Conservation (phyloP, 1,284 basidiomycete species). For the Ustilago cynodontis region DNA sequence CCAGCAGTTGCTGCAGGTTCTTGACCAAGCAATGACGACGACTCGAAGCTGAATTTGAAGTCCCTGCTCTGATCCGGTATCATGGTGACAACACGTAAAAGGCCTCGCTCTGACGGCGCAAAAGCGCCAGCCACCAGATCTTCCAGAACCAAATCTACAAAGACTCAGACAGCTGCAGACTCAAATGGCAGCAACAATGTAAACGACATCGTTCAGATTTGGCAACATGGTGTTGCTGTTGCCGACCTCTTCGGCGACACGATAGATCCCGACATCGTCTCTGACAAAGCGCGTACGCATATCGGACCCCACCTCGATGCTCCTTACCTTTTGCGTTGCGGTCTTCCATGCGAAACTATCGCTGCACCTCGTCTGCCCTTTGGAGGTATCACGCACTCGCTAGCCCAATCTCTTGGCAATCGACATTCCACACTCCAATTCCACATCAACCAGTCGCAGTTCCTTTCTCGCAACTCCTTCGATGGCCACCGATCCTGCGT, state of each 20-base stretch:
- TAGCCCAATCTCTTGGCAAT: constrained; percentile 7
- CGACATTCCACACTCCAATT: constrained; percentile 5
- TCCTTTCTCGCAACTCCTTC: not conserved
- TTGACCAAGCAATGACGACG: not conserved
- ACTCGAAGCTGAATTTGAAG: not conserved
- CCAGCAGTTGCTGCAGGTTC: not conserved
- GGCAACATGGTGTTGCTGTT: constrained; percentile 12
- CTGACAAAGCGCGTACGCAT: not conserved
- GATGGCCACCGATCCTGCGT: constrained; percentile 33
- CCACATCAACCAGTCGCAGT: constrained; percentile 4
- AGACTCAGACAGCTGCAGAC: not conserved
- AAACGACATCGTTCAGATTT: constrained; percentile 8
- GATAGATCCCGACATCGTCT: not conserved
- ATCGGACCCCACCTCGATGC: not conserved
- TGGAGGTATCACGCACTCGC: not conserved
- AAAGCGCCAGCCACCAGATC: not conserved
- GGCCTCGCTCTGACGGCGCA: not conserved
- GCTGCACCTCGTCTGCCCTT: constrained; percentile 12
- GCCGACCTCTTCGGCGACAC: constrained; percentile 15
- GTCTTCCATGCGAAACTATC: not conserved
- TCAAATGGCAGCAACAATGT: not conserved
- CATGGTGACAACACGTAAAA: constrained; percentile 18
- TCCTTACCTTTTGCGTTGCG: constrained; percentile 6
- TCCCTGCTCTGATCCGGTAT: not conserved
- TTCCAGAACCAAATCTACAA: not conserved